Base-by-base conservation (phyloP, 768 basidiomycete species). In the Mycena olivaceomarginata region DNA sequence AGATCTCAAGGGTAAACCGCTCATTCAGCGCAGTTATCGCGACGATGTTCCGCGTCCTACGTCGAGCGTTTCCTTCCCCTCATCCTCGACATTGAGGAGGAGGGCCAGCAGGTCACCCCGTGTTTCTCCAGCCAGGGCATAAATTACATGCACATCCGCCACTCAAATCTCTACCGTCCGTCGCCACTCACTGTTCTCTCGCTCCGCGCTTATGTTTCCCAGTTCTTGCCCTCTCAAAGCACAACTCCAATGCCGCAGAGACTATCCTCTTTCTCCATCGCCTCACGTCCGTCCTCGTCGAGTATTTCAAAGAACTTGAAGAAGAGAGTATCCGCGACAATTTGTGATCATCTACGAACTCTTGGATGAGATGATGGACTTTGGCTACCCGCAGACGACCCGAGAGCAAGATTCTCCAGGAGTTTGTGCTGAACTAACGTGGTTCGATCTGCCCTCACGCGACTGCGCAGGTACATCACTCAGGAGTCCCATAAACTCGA, bases 301-400 rank as follows among this genome's bases (percentile, higher is more conserved):
- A 99, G 83, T 99, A 99, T 90, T 99, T 99, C 91, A 99, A 99
- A 85, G 98, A 99, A 84, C 93, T 99, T 51, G 98, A 99, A 84
- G 98, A 99, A 83, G 98, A 99, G 88, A 98, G 97, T 64, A 99
- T 99, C 83, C 91, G 98, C 10, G 98, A 99, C 86, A 99, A 99
- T 83, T 99, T 83, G 98, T 99, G 53, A 98, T 99, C 83, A 98
- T 99, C 67, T 99, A 98, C 85, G 98, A 99, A 84, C 92, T 99
- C 70, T 91, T 99, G 89, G 98, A 99, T 82, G 98, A 99, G 89
- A 99, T 99, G 97, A 99, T 99, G 97, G 98, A 99, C 88, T 99
- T 98, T 86, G 98, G 98, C 10, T 99, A 95, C 84, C 98, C 98
- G 0, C 98, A 99, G 85, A 99, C 98, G 56, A 99, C 98, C 98